Evolutionary conservation across 805 yeast species (phyloP).

Genomic region (Kurtzmaniella fragi): DNA sequence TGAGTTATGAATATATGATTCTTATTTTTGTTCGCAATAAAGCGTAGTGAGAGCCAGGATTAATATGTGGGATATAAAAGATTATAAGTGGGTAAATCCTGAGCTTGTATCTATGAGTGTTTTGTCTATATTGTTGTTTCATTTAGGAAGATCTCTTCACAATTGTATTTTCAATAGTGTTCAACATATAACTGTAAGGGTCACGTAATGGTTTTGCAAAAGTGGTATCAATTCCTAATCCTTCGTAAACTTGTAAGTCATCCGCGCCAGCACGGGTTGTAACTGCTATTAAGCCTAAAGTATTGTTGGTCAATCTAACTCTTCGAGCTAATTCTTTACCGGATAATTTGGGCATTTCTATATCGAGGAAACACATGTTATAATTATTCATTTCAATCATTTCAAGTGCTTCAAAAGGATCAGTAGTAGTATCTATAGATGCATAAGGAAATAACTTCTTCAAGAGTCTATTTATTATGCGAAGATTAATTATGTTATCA

Average conservation of each 20-base stretch:
- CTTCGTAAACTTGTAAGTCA: constrained; percentile 26
- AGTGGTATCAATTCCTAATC: constrained; percentile 36
- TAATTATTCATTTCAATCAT: constrained; percentile 16
- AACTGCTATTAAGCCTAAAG: constrained; percentile 32
- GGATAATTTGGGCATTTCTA: constrained; percentile 40
- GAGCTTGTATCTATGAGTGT: no score
- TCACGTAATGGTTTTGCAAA: constrained; percentile 35
- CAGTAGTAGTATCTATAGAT: constrained; percentile 11
- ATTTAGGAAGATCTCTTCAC: not conserved
- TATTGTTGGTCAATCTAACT: constrained; percentile 8
- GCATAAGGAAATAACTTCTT: constrained; percentile 30
- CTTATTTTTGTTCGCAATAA: no score
- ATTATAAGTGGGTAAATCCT: no score
- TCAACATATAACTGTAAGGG: constrained; percentile 8
- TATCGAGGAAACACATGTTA: constrained; percentile 36
- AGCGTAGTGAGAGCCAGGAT: no score
- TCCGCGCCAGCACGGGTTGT: constrained; percentile 26
- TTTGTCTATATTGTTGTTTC: no score
- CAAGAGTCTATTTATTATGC: constrained; percentile 28
- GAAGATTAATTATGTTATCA: constrained; percentile 37
- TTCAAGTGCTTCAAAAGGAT: constrained; percentile 24
- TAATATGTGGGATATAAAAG: no score
- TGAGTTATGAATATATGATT: no score
- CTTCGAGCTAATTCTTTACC: constrained; percentile 33
- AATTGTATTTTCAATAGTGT: constrained; percentile 7